A percentile compares a stretch with the other conserved stretches of the same genome.
Evolutionary conservation across 176 grass and related monocot genomes (phyloP).

Genomic region (Echinochloa phyllopogon): DNA sequence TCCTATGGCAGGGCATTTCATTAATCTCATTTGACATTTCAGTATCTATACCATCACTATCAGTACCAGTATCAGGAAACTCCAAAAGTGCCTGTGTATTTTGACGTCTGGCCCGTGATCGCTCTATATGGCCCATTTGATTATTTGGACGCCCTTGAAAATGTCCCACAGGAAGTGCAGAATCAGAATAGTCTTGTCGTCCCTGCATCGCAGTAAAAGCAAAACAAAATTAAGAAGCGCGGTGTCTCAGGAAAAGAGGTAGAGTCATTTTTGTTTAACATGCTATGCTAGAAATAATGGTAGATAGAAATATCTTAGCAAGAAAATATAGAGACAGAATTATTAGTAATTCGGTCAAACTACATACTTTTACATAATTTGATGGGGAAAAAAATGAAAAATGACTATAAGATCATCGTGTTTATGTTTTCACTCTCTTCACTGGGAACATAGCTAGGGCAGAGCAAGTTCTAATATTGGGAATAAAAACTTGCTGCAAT

Average conservation of each 20-base stretch:
- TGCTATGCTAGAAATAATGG: not conserved
- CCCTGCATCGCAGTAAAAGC: not conserved
- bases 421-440: not conserved
- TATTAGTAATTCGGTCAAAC: not conserved
- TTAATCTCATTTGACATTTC: not conserved
- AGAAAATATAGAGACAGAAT: not conserved
- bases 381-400: not conserved
- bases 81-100: conserved; percentile 17
- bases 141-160: not conserved
- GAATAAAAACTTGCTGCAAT: no score
- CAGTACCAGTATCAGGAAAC: not conserved
- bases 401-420: not conserved
- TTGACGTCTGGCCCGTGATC: not conserved
- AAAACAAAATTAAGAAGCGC: not conserved
- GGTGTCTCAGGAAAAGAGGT: not conserved
- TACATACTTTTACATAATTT: not conserved
- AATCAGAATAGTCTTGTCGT: not conserved
- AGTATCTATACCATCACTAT: conserved; percentile 3
- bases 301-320: not conserved
- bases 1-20: not conserved
- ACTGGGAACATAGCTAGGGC: not conserved
- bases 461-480: no score
- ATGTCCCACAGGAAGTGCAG: not conserved
- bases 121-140: not conserved
- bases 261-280: not conserved